phyloP scores from a whole-genome alignment of 257 asterid species.

The Przewalskia tangutica region DNA sequence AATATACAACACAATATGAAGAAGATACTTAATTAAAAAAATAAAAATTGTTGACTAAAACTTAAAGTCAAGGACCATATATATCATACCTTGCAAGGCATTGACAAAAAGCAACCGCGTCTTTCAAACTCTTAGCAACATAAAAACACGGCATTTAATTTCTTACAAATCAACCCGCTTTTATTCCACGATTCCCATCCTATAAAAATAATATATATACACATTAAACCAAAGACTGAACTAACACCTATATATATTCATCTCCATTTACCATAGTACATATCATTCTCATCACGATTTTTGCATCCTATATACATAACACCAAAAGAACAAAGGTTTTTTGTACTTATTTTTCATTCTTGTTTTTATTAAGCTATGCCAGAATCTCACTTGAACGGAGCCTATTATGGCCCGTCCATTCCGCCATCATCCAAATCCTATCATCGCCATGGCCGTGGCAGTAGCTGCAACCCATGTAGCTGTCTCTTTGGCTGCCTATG shows the following conservation, averaged over 20 bases:
- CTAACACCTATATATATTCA: background rate
- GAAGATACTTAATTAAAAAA: background rate
- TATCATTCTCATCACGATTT: background rate
- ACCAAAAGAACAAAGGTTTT: no score
- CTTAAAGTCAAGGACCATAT: background rate
- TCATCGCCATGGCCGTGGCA: slow-evolving; percentile 47
- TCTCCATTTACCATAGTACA: background rate
- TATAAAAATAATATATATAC: background rate
- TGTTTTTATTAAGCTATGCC: background rate
- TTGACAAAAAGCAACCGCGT: background rate
- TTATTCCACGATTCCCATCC: background rate
- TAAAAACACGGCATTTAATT: background rate
- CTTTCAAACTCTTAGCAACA: background rate
- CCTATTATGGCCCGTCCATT: slow-evolving; percentile 79
- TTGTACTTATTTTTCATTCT: background rate
- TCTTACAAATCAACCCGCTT: background rate
- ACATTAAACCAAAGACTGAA: background rate
- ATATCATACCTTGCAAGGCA: background rate
- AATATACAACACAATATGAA: background rate
- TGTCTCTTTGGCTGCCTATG: slow-evolving; percentile 55
- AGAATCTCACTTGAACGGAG: slow-evolving; percentile 50
- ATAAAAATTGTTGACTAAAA: background rate
- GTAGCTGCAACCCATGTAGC: slow-evolving; percentile 72
- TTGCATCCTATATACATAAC: background rate
- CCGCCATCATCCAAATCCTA: slow-evolving; percentile 44